These are phyloP conservation scores for Hippophae tibetana DNA, from an alignment of 306 rosid species.

Conservation along the genomic window DNA sequence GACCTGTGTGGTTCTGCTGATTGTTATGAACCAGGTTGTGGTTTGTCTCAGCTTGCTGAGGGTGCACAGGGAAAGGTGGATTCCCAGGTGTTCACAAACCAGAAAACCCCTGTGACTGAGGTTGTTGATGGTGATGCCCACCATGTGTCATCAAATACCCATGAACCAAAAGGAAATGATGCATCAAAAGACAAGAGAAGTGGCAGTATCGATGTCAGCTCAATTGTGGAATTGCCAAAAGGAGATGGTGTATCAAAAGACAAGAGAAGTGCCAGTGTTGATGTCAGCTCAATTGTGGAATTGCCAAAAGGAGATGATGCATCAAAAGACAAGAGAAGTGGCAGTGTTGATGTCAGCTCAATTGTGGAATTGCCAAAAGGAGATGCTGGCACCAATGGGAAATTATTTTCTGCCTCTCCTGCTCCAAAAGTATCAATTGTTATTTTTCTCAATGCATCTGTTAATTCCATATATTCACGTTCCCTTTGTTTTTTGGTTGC, in stretches of 20 bases:
- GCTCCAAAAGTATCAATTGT: conserved; percentile 38
- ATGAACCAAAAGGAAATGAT: conserved; percentile 26
- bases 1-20: conserved; percentile 24
- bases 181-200: too few species aligned
- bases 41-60: conserved; percentile 26
- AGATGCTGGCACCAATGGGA: conserved; percentile 25
- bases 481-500: too few species aligned
- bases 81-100: conserved; percentile 24
- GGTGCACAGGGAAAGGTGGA: conserved; percentile 26
- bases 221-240: too few species aligned
- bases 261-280: too few species aligned
- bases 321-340: conserved; percentile 29
- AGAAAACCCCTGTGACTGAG: conserved; percentile 28
- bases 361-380: conserved; percentile 30
- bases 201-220: too few species aligned
- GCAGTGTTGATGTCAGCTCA: conserved; percentile 32
- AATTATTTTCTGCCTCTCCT: conserved; percentile 24
- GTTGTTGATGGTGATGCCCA: conserved; percentile 20
- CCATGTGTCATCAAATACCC: conserved; percentile 20
- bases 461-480: background rate
- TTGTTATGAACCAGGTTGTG: conserved; percentile 18
- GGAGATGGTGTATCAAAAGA: too few species aligned
- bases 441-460: conserved; percentile 22
- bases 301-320: background rate
- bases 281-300: too few species aligned